Percentiles rank a stretch among this genome's conserved stretches.
These are phyloP conservation scores for Ramicandelaber brevisporus DNA, from an alignment of 192 early-diverging fungal species.

Conservation along the genomic window DNA sequence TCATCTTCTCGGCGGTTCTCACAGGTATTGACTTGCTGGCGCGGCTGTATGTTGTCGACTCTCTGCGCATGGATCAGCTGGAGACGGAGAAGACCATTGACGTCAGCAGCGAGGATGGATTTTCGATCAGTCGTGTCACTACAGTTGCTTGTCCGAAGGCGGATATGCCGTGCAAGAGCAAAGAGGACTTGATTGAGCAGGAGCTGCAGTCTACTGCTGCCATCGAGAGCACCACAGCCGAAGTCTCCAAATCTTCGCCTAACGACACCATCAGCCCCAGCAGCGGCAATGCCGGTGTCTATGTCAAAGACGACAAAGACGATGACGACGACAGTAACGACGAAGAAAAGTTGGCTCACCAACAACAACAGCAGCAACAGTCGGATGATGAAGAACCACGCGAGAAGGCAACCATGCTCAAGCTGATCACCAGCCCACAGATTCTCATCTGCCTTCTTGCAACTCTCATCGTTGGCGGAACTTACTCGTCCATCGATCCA, in stretches of 20 bases:
- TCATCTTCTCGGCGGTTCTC: constrained; percentile 36
- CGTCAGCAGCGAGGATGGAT: too few relatives aligned
- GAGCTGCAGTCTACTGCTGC: neutral
- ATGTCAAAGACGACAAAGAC: constrained; percentile 3
- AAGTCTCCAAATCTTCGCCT: neutral
- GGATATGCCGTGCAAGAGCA: neutral
- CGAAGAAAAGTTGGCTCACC: neutral
- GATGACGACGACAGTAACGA: neutral
- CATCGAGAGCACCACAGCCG: neutral
- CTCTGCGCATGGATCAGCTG: neutral
- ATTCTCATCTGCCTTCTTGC: constrained; percentile 15
- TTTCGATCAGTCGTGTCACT: too few relatives aligned
- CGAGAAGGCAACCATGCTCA: constrained; percentile 10
- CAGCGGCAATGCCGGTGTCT: constrained; percentile 4
- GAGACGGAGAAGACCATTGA: constrained; percentile 2
- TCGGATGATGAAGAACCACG: neutral
- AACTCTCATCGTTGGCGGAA: constrained; percentile 11
- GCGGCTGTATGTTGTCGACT: constrained; percentile 11
- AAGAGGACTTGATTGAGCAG: neutral
- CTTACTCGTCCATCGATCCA: constrained; percentile 13
- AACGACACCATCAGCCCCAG: neutral
- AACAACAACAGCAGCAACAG: neutral
- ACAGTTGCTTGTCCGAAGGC: constrained; percentile 4
- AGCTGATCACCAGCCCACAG: constrained; percentile 15
- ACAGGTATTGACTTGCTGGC: constrained; percentile 28